These are phyloP conservation scores for Ustilago bromivora DNA, from an alignment of 1,284 basidiomycete genomes.

Conservation along the genomic window DNA sequence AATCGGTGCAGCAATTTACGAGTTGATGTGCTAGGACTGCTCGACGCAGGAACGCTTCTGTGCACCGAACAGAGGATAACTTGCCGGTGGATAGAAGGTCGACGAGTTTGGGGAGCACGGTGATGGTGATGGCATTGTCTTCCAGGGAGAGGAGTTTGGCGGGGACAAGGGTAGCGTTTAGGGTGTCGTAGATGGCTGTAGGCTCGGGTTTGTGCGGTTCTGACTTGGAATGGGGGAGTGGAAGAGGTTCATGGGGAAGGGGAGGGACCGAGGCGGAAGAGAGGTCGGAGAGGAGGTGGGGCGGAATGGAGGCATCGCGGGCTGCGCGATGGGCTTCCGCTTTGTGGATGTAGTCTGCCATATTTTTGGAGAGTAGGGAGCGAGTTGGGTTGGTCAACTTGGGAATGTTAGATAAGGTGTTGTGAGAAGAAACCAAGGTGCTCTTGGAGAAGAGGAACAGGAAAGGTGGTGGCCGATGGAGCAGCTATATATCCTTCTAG, in stretches of 20 bases:
- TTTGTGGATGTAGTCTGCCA: slow-evolving; percentile 41
- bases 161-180: slow-evolving; percentile 28
- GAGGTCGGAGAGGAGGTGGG: slow-evolving; percentile 28
- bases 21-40: slow-evolving; percentile 50
- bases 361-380: slow-evolving; percentile 4
- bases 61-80: slow-evolving; percentile 34
- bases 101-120: slow-evolving; percentile 36
- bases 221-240: slow-evolving; percentile 29
- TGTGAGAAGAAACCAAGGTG: too few species aligned
- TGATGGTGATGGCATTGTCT: slow-evolving; percentile 45
- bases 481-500: too few species aligned
- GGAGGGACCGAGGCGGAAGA: slow-evolving; percentile 15
- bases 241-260: slow-evolving; percentile 37
- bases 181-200: slow-evolving; percentile 33
- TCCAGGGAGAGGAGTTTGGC: slow-evolving; percentile 35
- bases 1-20: slow-evolving; percentile 48
- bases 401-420: too few species aligned
- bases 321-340: slow-evolving; percentile 20
- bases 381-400: too few species aligned
- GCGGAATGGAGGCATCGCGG: slow-evolving; percentile 42
- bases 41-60: slow-evolving; percentile 43
- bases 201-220: slow-evolving; percentile 35
- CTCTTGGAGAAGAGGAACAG: too few species aligned
- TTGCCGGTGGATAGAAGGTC: slow-evolving; percentile 28
- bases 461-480: too few species aligned